Evolutionary conservation across 2,329 filamentous ascomycete species (phyloP).

Genomic region (Phaeosphaeriaceae sp.): DNA sequence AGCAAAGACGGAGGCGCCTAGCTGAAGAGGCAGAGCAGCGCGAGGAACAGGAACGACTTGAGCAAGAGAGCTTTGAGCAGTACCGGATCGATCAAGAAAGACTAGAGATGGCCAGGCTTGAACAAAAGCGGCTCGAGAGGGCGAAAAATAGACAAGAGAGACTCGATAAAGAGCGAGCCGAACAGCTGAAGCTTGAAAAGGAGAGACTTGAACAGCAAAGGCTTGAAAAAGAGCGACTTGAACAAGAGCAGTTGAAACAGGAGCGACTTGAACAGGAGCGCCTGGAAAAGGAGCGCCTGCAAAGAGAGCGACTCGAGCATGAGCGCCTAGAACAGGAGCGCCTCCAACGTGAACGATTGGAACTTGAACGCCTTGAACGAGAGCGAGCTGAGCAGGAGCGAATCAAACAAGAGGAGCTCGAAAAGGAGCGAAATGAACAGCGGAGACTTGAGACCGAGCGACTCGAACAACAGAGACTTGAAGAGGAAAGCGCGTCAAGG

Average conservation of each 20-base stretch:
- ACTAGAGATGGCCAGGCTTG: constrained; percentile 5
- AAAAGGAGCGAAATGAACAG: too few relatives aligned
- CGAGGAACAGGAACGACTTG: constrained; percentile 5
- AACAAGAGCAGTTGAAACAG: background rate
- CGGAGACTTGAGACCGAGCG: too few relatives aligned
- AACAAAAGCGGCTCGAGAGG: constrained; percentile 4
- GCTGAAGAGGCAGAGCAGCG: constrained; percentile 7
- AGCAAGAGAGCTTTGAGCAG: constrained; percentile 7
- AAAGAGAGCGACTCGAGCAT: constrained; percentile 2
- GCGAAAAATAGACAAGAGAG: constrained; percentile 4
- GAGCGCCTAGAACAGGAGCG: constrained; percentile 2
- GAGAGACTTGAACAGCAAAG: constrained; percentile 1
- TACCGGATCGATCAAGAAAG: constrained; percentile 8
- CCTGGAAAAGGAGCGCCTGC: background rate
- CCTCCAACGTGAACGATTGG: constrained; percentile 4
- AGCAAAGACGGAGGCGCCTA: constrained; percentile 6
- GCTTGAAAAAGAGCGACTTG: constrained; percentile 2
- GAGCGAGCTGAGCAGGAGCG: background rate
- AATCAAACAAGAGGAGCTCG: background rate
- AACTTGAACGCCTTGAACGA: background rate
- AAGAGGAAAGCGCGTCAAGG: too few relatives aligned
- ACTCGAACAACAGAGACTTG: background rate
- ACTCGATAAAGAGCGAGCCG: constrained; percentile 3
- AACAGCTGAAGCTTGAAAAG: constrained; percentile 12
- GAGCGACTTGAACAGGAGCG: constrained; percentile 2